Conservation (phyloP, 202 grass and related monocot species). For the Saccharum hybrid region DNA sequence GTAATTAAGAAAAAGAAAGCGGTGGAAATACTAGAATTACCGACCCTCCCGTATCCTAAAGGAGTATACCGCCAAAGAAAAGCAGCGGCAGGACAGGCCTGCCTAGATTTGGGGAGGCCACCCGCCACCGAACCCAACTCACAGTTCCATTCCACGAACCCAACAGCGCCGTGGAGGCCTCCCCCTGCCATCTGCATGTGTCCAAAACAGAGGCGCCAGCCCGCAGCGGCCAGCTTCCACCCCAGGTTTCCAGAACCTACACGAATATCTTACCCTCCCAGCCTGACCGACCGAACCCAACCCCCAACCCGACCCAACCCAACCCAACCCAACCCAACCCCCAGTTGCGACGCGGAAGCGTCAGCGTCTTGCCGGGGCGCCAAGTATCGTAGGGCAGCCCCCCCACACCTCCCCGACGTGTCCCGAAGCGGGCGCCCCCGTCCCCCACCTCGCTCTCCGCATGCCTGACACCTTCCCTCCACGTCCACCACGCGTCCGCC, state of each 20-base stretch:
- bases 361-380: background rate
- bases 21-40: no score
- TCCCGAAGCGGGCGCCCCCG: constrained; percentile 35
- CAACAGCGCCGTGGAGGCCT: background rate
- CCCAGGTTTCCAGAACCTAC: constrained; percentile 57
- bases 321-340: no score
- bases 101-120: background rate
- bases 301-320: background rate
- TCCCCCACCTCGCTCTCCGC: constrained; percentile 51
- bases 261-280: background rate
- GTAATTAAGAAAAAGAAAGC: no score
- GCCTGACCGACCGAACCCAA: background rate
- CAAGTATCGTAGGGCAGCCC: background rate
- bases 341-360: background rate
- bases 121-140: background rate
- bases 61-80: constrained; percentile 20
- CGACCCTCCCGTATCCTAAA: background rate
- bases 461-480: constrained; percentile 49
- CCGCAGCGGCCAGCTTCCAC: background rate
- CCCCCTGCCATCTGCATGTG: background rate
- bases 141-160: background rate
- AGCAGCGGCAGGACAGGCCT: background rate
- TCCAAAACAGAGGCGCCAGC: constrained; percentile 35
- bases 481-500: constrained; percentile 55
- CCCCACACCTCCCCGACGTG: constrained; percentile 51